These are phyloP conservation scores for Phytopythium delawarense DNA, from an alignment of 352 stramenopile species.

Conservation along the genomic window DNA sequence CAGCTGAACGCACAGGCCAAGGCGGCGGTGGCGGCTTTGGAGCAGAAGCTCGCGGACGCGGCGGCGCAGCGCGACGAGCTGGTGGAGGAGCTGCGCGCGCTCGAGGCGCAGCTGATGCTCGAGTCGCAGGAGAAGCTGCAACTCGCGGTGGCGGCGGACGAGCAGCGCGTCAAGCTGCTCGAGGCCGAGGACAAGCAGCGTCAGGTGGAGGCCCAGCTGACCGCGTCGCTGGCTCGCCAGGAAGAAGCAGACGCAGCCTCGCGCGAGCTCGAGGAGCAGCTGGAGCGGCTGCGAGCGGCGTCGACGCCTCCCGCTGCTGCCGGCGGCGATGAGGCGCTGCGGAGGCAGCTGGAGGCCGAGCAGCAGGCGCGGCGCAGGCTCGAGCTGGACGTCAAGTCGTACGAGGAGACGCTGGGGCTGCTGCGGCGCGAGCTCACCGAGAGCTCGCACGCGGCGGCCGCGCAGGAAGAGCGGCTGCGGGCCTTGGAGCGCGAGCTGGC, in stretches of 20 bases:
- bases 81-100: conserved; percentile 37
- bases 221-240: conserved; percentile 11
- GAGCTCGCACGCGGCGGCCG: conserved; percentile 30
- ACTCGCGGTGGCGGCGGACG: conserved; percentile 2
- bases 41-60: conserved; percentile 19
- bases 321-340: conserved; percentile 14
- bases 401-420: conserved; percentile 52
- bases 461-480: conserved; percentile 34
- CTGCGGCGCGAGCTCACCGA: conserved; percentile 52
- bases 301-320: neutral
- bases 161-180: conserved; percentile 7
- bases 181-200: conserved; percentile 13
- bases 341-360: conserved; percentile 38
- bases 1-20: neutral
- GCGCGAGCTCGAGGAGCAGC: conserved; percentile 16
- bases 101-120: conserved; percentile 48
- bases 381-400: conserved; percentile 62
- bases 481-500: conserved; percentile 27
- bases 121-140: conserved; percentile 47
- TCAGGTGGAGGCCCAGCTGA: conserved; percentile 14
- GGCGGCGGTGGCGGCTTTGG: neutral
- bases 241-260: conserved; percentile 10
- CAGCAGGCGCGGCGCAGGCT: conserved; percentile 31
- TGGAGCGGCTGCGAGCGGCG: conserved; percentile 7
- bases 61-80: conserved; percentile 31